These are phyloP conservation scores for Microcera coccophila DNA, from an alignment of 2,329 filamentous ascomycete species.

Conservation along the genomic window DNA sequence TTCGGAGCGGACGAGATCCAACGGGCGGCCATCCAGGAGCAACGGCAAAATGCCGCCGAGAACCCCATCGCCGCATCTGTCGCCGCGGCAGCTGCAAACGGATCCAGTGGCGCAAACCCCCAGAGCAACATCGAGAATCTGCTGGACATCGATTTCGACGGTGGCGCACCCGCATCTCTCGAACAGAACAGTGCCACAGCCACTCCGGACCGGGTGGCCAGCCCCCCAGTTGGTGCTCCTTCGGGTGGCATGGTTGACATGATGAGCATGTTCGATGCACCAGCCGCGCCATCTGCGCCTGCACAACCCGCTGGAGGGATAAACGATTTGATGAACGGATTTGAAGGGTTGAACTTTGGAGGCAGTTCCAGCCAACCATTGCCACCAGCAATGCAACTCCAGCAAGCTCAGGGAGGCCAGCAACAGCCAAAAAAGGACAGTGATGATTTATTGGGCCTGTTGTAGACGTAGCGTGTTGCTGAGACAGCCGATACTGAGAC, in stretches of 20 bases:
- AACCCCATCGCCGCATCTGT: conserved; percentile 90
- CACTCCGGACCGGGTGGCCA: conserved; percentile 66
- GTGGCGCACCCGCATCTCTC: conserved; percentile 82
- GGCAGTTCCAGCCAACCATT: conserved; percentile 58
- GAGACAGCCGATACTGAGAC: conserved; percentile 10
- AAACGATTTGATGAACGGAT: conserved; percentile 87
- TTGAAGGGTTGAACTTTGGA: conserved; percentile 74
- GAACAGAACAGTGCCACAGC: conserved; percentile 54
- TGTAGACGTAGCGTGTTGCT: conserved; percentile 28
- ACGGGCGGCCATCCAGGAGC: conserved; percentile 92
- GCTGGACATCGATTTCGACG: conserved; percentile 94
- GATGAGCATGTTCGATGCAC: conserved; percentile 68
- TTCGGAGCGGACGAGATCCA: conserved; percentile 94
- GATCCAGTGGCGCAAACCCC: conserved; percentile 47
- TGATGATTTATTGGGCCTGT: conserved; percentile 54
- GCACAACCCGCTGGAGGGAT: conserved; percentile 57
- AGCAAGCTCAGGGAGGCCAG: conserved; percentile 34
- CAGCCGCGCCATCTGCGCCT: conserved; percentile 47
- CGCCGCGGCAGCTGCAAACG: conserved; percentile 64
- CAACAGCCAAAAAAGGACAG: conserved; percentile 52
- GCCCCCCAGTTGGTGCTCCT: conserved; percentile 47
- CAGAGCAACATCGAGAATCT: conserved; percentile 90
- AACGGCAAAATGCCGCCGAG: conserved; percentile 84
- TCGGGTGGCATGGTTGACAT: conserved; percentile 57
- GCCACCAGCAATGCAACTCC: conserved; percentile 58